A percentile compares a stretch with the other conserved stretches of the same genome.
Evolutionary conservation across 495 filamentous ascomycete genomes (phyloP).

Genomic region (Penicillium egyptiacum): DNA sequence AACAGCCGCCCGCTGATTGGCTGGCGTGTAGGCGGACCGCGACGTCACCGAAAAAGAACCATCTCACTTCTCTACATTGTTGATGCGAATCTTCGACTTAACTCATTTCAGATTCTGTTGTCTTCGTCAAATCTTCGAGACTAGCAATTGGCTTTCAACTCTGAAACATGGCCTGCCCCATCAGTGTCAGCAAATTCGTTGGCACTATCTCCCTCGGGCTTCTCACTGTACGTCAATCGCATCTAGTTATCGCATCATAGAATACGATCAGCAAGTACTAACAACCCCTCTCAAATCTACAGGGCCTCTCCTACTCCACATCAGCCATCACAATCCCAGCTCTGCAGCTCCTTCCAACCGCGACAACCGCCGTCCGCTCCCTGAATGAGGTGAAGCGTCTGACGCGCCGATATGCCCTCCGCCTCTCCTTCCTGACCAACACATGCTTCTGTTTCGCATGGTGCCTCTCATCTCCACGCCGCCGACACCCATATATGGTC

Average conservation of each 20-base stretch:
- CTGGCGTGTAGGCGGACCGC: conserved; percentile 7
- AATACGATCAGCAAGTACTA: background rate
- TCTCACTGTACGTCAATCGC: conserved; percentile 64
- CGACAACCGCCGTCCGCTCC: conserved; percentile 61
- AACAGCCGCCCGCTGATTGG: conserved; percentile 26
- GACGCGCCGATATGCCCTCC: conserved; percentile 57
- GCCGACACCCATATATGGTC: conserved; percentile 80
- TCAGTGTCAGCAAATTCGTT: conserved; percentile 83
- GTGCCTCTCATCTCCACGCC: conserved; percentile 63
- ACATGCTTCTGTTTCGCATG: conserved; percentile 71
- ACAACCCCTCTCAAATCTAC: background rate
- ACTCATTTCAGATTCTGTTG: background rate
- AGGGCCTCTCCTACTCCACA: conserved; percentile 85
- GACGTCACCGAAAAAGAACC: conserved; percentile 21
- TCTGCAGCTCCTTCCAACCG: conserved; percentile 72
- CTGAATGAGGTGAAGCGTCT: conserved; percentile 61
- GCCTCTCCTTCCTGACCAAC: conserved; percentile 60
- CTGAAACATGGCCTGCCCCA: conserved; percentile 62
- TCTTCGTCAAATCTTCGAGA: background rate
- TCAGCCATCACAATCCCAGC: conserved; percentile 71
- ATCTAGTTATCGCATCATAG: conserved; percentile 7
- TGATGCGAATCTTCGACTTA: conserved; percentile 1
- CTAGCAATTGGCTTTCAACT: background rate
- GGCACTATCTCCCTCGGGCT: conserved; percentile 85
- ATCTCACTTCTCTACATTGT: background rate